Percentiles rank a stretch among this genome's conserved stretches.
These are phyloP conservation scores for Phytophthora pluvialis DNA, from an alignment of 352 stramenopile species.

Conservation along the genomic window DNA sequence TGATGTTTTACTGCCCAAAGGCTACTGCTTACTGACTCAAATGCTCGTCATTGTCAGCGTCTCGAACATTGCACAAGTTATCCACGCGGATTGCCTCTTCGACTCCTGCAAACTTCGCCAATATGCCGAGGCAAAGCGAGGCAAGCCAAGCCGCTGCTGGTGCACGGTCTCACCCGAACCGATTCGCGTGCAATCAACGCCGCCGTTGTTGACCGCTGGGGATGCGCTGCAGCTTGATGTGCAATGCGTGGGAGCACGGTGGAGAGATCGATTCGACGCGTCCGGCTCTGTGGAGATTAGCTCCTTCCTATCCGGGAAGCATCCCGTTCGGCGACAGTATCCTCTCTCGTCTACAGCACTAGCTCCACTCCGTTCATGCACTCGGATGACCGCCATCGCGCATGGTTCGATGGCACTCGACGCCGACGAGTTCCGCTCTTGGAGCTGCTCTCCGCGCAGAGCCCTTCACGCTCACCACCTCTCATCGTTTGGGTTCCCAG, in stretches of 20 bases:
- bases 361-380: too few species aligned
- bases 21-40: background rate
- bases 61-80: too few species aligned
- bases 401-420: background rate
- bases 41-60: too few species aligned
- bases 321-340: constrained; percentile 14
- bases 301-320: background rate
- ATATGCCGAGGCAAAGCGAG: too few species aligned
- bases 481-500: constrained; percentile 9
- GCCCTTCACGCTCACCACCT: background rate
- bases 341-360: too few species aligned
- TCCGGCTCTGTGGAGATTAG: constrained; percentile 26
- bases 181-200: constrained; percentile 1
- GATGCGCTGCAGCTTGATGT: constrained; percentile 31
- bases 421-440: background rate
- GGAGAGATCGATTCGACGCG: constrained; percentile 11
- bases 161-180: too few species aligned
- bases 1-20: constrained; percentile 11
- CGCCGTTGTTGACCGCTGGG: constrained; percentile 8
- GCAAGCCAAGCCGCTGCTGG: too few species aligned
- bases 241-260: constrained; percentile 26
- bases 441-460: too few species aligned
- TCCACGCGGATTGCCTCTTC: too few species aligned
- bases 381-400: too few species aligned
- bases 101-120: too few species aligned